Evolutionary conservation across 257 asterid species (phyloP).

Genomic region (Solanum tarijense): DNA sequence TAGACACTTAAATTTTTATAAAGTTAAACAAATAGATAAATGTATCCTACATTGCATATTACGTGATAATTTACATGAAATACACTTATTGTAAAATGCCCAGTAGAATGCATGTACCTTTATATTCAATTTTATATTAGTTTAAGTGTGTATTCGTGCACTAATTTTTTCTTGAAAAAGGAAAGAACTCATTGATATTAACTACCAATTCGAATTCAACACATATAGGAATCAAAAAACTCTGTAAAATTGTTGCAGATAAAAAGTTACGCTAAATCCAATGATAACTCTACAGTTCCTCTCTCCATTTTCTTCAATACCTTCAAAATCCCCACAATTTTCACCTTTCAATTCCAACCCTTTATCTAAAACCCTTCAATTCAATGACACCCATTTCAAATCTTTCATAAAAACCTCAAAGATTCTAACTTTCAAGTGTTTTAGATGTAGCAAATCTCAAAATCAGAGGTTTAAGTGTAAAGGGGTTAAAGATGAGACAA

Average conservation of each 20-base stretch:
- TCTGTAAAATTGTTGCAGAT: not conserved
- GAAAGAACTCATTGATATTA: not conserved
- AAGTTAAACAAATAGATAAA: too few species aligned
- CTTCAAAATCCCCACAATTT: not conserved
- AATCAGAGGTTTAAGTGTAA: not conserved
- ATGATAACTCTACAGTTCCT: not conserved
- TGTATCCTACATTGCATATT: too few species aligned
- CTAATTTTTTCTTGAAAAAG: not conserved
- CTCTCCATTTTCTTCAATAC: not conserved
- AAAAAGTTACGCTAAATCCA: not conserved
- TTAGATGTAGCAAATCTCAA: not conserved
- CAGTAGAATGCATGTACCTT: too few species aligned
- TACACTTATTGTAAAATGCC: not conserved
- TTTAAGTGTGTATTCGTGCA: too few species aligned
- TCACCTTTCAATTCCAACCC: not conserved
- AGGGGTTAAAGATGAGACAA: not conserved
- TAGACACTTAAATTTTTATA: too few species aligned
- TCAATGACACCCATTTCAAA: not conserved
- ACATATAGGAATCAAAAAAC: not conserved
- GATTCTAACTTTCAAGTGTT: not conserved
- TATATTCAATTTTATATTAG: too few species aligned
- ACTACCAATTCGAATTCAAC: not conserved
- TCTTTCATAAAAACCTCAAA: not conserved
- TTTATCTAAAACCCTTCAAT: not conserved
- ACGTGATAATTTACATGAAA: rapidly evolving